These are phyloP conservation scores for Penicillium brevicompactum DNA, from an alignment of 2,329 filamentous ascomycete genomes.

Conservation along the genomic window DNA sequence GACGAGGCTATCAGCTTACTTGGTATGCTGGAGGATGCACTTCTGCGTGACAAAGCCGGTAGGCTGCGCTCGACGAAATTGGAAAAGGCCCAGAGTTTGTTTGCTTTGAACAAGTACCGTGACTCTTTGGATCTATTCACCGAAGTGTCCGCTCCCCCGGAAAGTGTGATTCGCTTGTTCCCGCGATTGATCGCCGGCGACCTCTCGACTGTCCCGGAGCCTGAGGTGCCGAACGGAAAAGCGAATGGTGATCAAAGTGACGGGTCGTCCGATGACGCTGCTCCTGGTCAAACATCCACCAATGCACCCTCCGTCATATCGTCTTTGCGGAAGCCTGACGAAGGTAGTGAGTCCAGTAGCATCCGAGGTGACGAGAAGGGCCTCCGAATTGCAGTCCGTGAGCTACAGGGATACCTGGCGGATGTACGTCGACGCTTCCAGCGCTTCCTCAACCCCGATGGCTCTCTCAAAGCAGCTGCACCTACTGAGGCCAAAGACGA, in stretches of 20 bases:
- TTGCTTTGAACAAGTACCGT: constrained; percentile 78
- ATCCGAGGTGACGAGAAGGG: constrained; percentile 49
- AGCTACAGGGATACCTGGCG: constrained; percentile 84
- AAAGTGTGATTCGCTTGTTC: constrained; percentile 82
- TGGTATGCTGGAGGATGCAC: constrained; percentile 86
- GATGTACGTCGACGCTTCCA: constrained; percentile 73
- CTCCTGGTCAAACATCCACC: constrained; percentile 27
- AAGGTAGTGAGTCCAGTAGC: constrained; percentile 43
- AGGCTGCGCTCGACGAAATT: constrained; percentile 85
- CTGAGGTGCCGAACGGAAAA: constrained; percentile 40
- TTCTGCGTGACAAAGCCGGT: constrained; percentile 79
- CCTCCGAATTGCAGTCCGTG: constrained; percentile 76
- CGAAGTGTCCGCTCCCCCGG: constrained; percentile 84
- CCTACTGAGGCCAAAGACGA: constrained; percentile 40
- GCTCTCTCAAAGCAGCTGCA: constrained; percentile 45
- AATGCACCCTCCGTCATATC: constrained; percentile 44
- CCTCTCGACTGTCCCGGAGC: constrained; percentile 64
- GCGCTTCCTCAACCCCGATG: constrained; percentile 61
- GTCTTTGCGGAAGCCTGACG: constrained; percentile 40
- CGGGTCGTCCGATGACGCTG: constrained; percentile 28
- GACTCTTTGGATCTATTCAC: constrained; percentile 89
- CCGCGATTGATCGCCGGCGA: constrained; percentile 82
- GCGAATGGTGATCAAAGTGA: constrained; percentile 32
- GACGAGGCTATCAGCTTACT: constrained; percentile 93
- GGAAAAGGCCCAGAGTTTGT: constrained; percentile 83